Conservation (phyloP, 805 yeast species). For the Sugiyamaella chiloensis region DNA sequence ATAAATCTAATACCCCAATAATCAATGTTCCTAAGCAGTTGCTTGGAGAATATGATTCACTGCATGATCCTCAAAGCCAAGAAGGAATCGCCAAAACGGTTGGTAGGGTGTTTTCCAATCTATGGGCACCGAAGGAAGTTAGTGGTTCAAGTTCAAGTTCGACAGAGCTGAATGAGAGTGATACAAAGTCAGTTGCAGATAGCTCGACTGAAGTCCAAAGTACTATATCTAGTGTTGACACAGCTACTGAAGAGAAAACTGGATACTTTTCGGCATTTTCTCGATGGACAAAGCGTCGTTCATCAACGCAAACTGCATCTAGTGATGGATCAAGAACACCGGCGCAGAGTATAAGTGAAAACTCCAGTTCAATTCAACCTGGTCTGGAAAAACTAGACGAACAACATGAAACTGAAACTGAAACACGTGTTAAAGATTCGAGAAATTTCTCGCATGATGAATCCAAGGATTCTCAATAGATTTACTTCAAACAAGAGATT, state of each 20-base stretch:
- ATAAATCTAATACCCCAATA: background rate
- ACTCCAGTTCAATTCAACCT: too few species aligned
- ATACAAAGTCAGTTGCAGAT: constrained; percentile 4
- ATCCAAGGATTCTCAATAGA: too few species aligned
- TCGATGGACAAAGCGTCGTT: constrained; percentile 7
- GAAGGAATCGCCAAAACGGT: constrained; percentile 30
- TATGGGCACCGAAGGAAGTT: too few species aligned
- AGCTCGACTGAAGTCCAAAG: background rate
- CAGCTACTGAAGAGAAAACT: background rate
- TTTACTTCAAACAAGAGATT: too few species aligned
- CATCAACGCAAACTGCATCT: background rate
- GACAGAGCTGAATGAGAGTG: background rate
- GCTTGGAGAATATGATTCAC: constrained; percentile 11
- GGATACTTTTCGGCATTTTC: constrained; percentile 13
- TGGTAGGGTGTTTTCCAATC: constrained; percentile 28
- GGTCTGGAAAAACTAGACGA: too few species aligned
- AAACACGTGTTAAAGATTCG: too few species aligned
- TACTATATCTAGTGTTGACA: background rate
- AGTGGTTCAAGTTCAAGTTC: constrained; percentile 2
- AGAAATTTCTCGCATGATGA: too few species aligned
- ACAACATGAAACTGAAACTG: too few species aligned
- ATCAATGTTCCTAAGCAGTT: constrained; percentile 1
- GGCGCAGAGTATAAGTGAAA: too few species aligned
- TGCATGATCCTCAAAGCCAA: constrained; percentile 20
- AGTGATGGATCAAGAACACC: too few species aligned